phyloP scores from a whole-genome alignment of 2,329 filamentous ascomycete genomes.

The Botrytis elliptica region DNA sequence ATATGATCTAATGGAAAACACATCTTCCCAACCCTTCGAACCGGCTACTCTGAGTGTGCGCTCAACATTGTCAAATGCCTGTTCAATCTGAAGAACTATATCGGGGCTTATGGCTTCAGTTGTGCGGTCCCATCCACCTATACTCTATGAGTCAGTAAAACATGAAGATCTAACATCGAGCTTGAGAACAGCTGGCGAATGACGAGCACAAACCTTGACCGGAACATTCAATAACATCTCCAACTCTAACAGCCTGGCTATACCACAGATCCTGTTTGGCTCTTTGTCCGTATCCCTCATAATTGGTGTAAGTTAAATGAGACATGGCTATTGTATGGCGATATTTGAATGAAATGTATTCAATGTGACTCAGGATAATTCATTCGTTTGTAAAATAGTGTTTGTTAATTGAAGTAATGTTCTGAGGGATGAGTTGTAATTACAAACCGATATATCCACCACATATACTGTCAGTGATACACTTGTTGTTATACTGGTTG shows the following conservation, averaged over 20 bases:
- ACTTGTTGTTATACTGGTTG: not conserved
- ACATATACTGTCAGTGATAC: not conserved
- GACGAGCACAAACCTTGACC: constrained; percentile 45
- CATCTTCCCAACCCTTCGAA: constrained; percentile 56
- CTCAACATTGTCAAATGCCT: constrained; percentile 54
- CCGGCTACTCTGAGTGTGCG: constrained; percentile 51
- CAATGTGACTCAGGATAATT: not conserved
- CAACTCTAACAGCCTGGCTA: constrained; percentile 50
- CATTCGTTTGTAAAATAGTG: no score
- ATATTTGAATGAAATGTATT: not conserved
- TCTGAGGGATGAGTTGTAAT: not conserved
- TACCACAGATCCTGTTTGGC: constrained; percentile 36
- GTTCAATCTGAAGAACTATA: constrained; percentile 48
- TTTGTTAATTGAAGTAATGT: not conserved
- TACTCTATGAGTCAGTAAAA: not conserved
- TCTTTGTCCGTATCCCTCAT: not conserved
- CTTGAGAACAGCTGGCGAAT: not conserved
- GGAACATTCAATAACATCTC: constrained; percentile 47
- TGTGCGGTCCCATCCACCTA: constrained; percentile 41
- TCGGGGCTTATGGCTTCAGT: constrained; percentile 37
- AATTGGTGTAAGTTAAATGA: not conserved
- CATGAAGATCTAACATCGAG: no score
- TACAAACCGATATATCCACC: not conserved
- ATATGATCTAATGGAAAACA: constrained; percentile 50
- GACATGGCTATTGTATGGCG: not conserved